Percentiles rank a stretch among this genome's conserved stretches.
Conservation (phyloP, 2,329 filamentous ascomycete species). For the Pseudocercospora fijiensis region DNA sequence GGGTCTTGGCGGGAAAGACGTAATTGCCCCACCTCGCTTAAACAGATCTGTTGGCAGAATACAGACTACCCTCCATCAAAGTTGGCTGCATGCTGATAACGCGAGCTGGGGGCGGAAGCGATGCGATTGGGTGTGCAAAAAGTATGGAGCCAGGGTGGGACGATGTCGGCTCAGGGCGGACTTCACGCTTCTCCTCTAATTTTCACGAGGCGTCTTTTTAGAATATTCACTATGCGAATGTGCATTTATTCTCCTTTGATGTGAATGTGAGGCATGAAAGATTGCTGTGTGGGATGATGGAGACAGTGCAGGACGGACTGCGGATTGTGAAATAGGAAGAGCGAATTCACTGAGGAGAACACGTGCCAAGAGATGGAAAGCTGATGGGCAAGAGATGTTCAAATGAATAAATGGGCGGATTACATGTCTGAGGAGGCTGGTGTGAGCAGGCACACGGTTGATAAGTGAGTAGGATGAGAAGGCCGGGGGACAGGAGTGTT, state of each 20-base stretch:
- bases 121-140: not conserved
- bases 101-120: not conserved
- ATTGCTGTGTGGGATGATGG: not conserved
- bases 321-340: no score
- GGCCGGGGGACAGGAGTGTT: not conserved
- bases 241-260: not conserved
- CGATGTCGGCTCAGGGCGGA: not conserved
- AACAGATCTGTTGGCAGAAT: no score
- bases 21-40: no score
- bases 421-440: not conserved
- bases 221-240: not conserved
- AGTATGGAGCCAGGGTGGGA: not conserved
- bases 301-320: not conserved
- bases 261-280: not conserved
- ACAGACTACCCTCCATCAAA: conserved; percentile 1
- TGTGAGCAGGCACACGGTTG: not conserved
- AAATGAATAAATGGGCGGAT: not conserved
- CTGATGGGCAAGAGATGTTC: not conserved
- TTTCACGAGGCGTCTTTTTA: not conserved
- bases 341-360: not conserved
- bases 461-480: not conserved
- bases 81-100: not conserved
- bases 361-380: not conserved
- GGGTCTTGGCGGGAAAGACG: no score
- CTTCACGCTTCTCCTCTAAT: not conserved